Evolutionary conservation across 441 rosid genomes (phyloP), one percentile per base, ranked within the genome.

Genomic region (Aquilaria agallochum): DNA sequence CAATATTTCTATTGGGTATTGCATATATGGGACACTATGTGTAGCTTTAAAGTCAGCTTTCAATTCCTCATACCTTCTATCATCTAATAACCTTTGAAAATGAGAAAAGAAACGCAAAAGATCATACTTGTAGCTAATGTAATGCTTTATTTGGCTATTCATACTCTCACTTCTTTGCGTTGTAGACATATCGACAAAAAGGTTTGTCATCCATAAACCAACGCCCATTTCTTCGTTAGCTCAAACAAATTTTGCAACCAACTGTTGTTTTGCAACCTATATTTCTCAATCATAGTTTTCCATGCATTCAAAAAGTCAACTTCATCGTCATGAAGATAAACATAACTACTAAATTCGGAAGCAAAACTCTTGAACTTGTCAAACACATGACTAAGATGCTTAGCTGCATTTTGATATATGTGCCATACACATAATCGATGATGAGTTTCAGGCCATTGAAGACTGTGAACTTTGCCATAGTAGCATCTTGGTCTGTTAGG

Each of bases 381-480:
- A 50, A 60, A 60, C 15, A 60, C 27, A 20, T 20, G 27, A 20
- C 27, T 20, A 20, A 20, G 27, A 20, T 20, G 27, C 27, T 20
- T 20, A 20, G 27, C 1, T 20, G 27, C 27, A 20, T 20, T 20
- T 20, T 20, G 27, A 20, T 20, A 20, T 20, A 20, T 20, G 27
- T 20, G 27, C 27, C 27, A 20, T 20, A 20, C 27, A 20, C 27
- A 20, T 20, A 20, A 20, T 20, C 1, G 1, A 20, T 20, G 27
- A 20, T 20, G 27, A 20, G 27, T 20, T 20, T 20, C 27, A 31
- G 27, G 58, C 31, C 68, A 56, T 8, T 47, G 58, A 11, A 52
- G 11, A 31, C 30, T 49, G 31, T 68, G 31, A n/a, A 58, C 69
- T 46, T 65, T 12, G 48, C 65, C 55, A 73, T 64, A 31, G 59